Conservation (phyloP, 768 basidiomycete species). For the Amanita fuliginea region DNA sequence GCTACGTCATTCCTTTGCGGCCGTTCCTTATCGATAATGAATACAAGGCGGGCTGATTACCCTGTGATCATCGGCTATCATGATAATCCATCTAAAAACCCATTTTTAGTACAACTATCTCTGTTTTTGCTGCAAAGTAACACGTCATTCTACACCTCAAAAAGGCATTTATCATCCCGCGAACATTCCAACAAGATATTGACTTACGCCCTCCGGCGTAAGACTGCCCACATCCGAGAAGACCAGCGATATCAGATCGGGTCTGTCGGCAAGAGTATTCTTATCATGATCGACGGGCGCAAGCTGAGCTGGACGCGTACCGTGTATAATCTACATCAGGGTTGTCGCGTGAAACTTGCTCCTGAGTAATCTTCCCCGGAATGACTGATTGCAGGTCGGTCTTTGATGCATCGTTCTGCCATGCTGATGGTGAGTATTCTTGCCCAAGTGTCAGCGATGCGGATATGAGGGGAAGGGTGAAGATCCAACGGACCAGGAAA, state of each 20-base stretch:
- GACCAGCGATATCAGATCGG: conserved; percentile 88
- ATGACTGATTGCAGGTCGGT: not conserved
- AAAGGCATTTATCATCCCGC: conserved; percentile 36
- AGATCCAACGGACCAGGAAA: conserved; percentile 36
- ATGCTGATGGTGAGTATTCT: conserved; percentile 4
- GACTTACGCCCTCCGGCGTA: conserved; percentile 88
- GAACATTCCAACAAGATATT: conserved; percentile 93
- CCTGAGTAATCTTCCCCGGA: conserved; percentile 54
- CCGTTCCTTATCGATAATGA: not conserved
- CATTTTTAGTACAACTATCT: not conserved
- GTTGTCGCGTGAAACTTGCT: conserved; percentile 73
- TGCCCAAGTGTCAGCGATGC: not conserved
- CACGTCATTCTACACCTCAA: not conserved
- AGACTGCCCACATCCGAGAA: conserved; percentile 92
- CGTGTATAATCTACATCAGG: conserved; percentile 94
- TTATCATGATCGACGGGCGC: conserved; percentile 10
- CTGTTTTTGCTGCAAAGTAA: not conserved
- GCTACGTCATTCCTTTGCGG: not conserved
- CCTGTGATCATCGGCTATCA: conserved; percentile 25
- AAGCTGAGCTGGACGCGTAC: conserved; percentile 23
- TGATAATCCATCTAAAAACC: conserved; percentile 19
- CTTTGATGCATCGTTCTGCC: not conserved
- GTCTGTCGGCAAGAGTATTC: conserved; percentile 30
- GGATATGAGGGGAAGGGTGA: conserved; percentile 15
- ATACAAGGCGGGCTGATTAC: not conserved